A percentile compares a stretch with the other conserved stretches of the same genome.
Conservation (phyloP, 495 filamentous ascomycete species). For the Aspergillus egyptiacus region DNA sequence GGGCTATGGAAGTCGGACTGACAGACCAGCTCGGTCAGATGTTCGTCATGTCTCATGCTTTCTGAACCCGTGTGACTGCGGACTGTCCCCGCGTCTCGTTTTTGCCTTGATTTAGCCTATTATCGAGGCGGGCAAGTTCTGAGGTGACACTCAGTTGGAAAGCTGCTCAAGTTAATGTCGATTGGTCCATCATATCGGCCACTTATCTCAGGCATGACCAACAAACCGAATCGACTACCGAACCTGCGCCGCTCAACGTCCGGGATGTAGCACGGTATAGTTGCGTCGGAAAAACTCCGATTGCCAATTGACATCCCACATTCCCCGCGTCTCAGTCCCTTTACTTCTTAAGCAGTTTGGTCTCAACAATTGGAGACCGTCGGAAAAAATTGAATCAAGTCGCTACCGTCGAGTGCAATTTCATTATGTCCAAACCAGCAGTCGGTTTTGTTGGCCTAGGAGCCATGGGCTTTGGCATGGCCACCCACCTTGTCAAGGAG, state of each 20-base stretch:
- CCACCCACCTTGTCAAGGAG: constrained; percentile 64
- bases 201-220: too few species aligned
- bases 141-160: too few species aligned
- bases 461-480: constrained; percentile 88
- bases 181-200: too few species aligned
- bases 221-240: background rate
- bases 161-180: too few species aligned
- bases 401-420: background rate
- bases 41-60: constrained; percentile 6
- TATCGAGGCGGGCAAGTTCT: too few species aligned
- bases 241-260: background rate
- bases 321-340: background rate
- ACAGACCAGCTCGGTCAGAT: constrained; percentile 3
- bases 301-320: background rate
- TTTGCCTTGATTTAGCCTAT: too few species aligned
- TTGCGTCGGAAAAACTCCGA: background rate
- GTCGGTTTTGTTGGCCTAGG: constrained; percentile 79
- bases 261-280: background rate
- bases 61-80: too few species aligned
- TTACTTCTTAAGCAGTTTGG: background rate
- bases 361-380: background rate
- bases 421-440: constrained; percentile 40
- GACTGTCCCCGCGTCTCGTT: too few species aligned
- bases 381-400: background rate
- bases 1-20: background rate